phyloP scores from a whole-genome alignment of 495 filamentous ascomycete species.

The Friedmanniomyces simplex region DNA sequence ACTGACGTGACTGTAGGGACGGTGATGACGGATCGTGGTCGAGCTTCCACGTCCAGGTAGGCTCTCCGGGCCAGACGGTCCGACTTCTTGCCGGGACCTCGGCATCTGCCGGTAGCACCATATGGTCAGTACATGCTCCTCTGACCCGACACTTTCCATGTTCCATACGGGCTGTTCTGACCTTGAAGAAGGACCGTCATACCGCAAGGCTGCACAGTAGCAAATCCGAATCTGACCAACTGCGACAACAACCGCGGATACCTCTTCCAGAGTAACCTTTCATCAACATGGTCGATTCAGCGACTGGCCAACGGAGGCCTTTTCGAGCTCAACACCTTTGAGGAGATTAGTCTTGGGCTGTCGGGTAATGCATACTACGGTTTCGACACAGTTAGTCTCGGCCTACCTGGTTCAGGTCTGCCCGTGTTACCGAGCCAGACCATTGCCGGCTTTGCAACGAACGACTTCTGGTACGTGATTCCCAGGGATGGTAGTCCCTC shows the following conservation, averaged over 20 bases:
- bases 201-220: slow-evolving; percentile 31
- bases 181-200: slow-evolving; percentile 29
- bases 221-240: slow-evolving; percentile 12
- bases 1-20: slow-evolving; percentile 15
- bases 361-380: slow-evolving; percentile 26
- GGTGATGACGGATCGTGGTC: slow-evolving; percentile 28
- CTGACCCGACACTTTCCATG: too few species aligned
- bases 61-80: slow-evolving; percentile 30
- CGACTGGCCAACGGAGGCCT: slow-evolving; percentile 15
- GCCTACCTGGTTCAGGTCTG: slow-evolving; percentile 19
- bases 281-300: slow-evolving; percentile 24
- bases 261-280: slow-evolving; percentile 23
- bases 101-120: slow-evolving; percentile 18
- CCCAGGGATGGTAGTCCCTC: not conserved
- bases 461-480: slow-evolving; percentile 23
- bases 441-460: slow-evolving; percentile 24
- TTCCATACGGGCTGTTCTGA: not conserved
- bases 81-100: slow-evolving; percentile 24
- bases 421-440: slow-evolving; percentile 18
- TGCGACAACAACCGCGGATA: slow-evolving; percentile 30
- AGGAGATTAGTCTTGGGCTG: slow-evolving; percentile 23
- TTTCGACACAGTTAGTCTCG: slow-evolving; percentile 27
- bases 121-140: not conserved
- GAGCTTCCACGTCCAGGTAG: slow-evolving; percentile 30
- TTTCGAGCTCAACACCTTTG: slow-evolving; percentile 18